Percentiles rank a stretch among this genome's conserved stretches.
Conservation (phyloP, 345 rosid species). For the Syzygium oleosum region DNA sequence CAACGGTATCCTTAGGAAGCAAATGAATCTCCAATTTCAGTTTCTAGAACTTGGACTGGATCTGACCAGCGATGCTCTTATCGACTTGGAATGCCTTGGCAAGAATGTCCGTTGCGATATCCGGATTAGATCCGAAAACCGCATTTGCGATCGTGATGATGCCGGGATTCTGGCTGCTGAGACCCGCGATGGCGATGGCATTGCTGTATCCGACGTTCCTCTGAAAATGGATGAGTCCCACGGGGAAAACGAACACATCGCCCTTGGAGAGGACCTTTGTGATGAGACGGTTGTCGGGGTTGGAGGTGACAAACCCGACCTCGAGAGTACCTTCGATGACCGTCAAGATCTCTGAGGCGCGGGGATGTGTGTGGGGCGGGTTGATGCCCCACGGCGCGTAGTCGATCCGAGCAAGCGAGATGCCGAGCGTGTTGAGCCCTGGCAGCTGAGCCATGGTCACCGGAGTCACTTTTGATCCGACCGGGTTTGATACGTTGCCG, state of each 20-base stretch:
- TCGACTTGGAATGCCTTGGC: conserved; percentile 14
- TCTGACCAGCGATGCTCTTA: neutral
- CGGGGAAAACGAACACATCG: conserved; percentile 12
- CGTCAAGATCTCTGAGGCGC: conserved; percentile 8
- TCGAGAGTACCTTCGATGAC: conserved; percentile 11
- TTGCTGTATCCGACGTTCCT: neutral
- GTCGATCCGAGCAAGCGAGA: conserved; percentile 7
- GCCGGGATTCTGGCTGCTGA: conserved; percentile 14
- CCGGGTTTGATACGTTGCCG: conserved; percentile 7
- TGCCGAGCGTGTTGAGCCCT: conserved; percentile 13
- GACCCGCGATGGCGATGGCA: neutral
- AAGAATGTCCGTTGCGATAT: conserved; percentile 6
- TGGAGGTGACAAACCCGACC: conserved; percentile 13
- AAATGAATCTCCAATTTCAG: neutral
- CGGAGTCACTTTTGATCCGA: conserved; percentile 10
- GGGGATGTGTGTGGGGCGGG: conserved; percentile 9
- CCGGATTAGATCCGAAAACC: conserved; percentile 9
- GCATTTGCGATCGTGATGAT: conserved; percentile 4
- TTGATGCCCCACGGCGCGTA: conserved; percentile 1
- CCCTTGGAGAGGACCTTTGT: conserved; percentile 8
- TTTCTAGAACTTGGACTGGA: neutral
- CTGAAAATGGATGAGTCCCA: conserved; percentile 15
- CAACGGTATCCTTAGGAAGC: neutral
- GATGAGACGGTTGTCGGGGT: conserved; percentile 10
- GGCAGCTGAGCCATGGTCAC: conserved; percentile 7